Conservation (phyloP, 1,284 basidiomycete species). For the Pterula multifida region DNA sequence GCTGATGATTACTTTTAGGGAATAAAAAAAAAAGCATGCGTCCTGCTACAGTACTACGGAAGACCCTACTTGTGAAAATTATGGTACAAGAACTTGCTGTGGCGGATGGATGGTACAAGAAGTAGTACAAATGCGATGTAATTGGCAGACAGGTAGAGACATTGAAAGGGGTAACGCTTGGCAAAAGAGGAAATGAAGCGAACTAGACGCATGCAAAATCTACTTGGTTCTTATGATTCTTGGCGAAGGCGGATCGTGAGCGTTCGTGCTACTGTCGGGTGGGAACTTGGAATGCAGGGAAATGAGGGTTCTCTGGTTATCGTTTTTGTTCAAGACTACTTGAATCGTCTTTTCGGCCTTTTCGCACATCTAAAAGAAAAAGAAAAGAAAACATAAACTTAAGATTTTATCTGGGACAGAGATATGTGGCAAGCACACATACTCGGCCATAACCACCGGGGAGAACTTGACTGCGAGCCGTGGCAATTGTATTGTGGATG, state of each 20-base stretch:
- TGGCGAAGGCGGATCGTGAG: not conserved
- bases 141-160: slow-evolving; percentile 8
- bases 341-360: slow-evolving; percentile 58
- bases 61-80: not conserved
- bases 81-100: not conserved
- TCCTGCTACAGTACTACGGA: not conserved
- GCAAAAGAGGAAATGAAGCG: slow-evolving; percentile 7
- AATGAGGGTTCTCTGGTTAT: slow-evolving; percentile 53
- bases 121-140: slow-evolving; percentile 4
- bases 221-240: slow-evolving; percentile 8
- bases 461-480: slow-evolving; percentile 48
- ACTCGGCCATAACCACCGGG: slow-evolving; percentile 67
- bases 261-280: slow-evolving; percentile 9
- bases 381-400: too few relatives aligned
- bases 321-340: slow-evolving; percentile 51
- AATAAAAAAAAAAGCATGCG: not conserved
- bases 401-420: too few relatives aligned
- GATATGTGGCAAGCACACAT: slow-evolving; percentile 18
- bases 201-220: slow-evolving; percentile 6
- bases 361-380: slow-evolving; percentile 46
- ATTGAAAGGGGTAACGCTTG: slow-evolving; percentile 9
- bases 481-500: slow-evolving; percentile 67
- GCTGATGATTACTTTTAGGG: not conserved
- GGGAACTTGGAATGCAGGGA: slow-evolving; percentile 36
- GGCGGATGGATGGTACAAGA: slow-evolving; percentile 9